Conservation (phyloP, 306 rosid genomes). For the Hippophae gyantsensis region DNA sequence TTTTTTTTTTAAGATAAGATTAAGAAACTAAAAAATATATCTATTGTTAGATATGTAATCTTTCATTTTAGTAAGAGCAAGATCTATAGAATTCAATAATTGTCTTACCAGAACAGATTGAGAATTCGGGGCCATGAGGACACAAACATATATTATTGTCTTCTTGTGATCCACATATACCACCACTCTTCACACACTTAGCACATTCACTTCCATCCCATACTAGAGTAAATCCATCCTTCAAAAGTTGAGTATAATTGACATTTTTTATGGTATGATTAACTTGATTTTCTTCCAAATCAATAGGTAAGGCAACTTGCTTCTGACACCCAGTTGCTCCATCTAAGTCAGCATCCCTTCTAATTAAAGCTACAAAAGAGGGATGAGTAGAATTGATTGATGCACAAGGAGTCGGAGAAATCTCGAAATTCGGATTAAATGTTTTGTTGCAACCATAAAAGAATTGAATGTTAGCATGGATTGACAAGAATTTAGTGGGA, state of each 20-base stretch:
- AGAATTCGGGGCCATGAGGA: not conserved
- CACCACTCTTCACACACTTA: not conserved
- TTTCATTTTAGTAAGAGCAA: too few relatives aligned
- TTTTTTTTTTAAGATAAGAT: too few relatives aligned
- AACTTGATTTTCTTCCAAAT: not conserved
- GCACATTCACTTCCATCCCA: not conserved
- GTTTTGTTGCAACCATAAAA: not conserved
- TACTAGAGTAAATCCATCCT: not conserved
- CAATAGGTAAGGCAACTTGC: constrained; percentile 1
- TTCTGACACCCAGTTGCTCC: not conserved
- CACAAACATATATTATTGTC: not conserved
- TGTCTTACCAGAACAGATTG: not conserved
- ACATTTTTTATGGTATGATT: constrained; percentile 3
- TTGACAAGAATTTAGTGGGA: not conserved
- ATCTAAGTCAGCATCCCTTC: not conserved
- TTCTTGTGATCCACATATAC: not conserved
- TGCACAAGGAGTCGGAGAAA: not conserved
- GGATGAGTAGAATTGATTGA: not conserved
- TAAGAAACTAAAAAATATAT: too few relatives aligned
- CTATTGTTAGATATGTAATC: too few relatives aligned
- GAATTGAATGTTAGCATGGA: not conserved
- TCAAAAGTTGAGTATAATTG: not conserved
- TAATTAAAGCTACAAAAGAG: constrained; percentile 1
- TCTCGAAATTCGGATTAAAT: not conserved
- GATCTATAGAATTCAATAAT: too few relatives aligned